Evolutionary conservation across 192 early-diverging fungal genomes (phyloP).

Genomic region (Coemansia sp.): DNA sequence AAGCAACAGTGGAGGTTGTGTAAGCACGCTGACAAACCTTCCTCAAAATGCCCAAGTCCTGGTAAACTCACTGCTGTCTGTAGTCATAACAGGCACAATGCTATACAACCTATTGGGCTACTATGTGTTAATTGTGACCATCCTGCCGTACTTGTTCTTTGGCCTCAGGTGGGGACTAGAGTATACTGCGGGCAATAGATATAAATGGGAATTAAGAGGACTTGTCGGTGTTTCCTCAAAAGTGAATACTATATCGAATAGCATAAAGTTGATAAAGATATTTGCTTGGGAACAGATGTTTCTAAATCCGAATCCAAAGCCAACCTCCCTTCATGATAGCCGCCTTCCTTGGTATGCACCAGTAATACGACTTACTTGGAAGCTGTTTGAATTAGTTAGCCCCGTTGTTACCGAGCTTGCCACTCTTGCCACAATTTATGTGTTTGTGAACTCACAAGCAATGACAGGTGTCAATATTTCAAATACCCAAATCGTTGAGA

Average conservation of each 20-base stretch:
- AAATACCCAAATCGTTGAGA: slow-evolving; percentile 24
- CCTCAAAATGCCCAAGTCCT: neutral
- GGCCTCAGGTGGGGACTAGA: neutral
- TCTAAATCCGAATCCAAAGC: neutral
- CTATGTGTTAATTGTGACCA: slow-evolving; percentile 17
- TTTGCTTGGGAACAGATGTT: slow-evolving; percentile 44
- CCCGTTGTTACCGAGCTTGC: slow-evolving; percentile 3
- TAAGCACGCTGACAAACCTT: neutral
- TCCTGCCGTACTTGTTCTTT: neutral
- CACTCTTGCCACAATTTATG: slow-evolving; percentile 5
- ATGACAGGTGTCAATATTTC: neutral
- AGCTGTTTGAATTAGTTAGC: neutral
- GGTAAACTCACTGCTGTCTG: neutral
- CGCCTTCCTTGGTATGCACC: slow-evolving; percentile 37
- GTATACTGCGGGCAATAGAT: neutral
- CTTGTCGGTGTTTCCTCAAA: no score
- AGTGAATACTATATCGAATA: slow-evolving; percentile 2
- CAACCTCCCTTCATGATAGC: neutral
- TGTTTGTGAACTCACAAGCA: neutral
- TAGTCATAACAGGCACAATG: neutral
- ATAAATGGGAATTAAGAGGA: no score
- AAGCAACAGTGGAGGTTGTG: neutral
- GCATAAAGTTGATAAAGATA: slow-evolving; percentile 34
- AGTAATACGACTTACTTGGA: slow-evolving; percentile 11
- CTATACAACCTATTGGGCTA: slow-evolving; percentile 24